Evolutionary conservation across 208 protist species (phyloP), one percentile per base, ranked within the genome.

Genomic region (Crithidia bombi): DNA sequence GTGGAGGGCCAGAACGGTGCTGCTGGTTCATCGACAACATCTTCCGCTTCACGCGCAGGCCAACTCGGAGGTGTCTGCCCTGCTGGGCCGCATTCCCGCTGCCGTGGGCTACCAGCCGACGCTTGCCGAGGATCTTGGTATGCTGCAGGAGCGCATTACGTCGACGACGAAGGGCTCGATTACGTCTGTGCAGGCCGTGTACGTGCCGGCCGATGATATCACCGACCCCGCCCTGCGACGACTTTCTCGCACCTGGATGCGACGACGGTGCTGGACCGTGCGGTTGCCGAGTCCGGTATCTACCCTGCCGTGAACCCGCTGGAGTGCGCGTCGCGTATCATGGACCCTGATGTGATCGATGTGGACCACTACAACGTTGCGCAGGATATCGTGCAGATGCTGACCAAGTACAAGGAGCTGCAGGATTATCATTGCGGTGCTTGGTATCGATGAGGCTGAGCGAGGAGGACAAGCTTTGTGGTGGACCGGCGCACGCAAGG

Each of bases 1-100:
- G 92, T 94, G 56, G 94, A 98, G 79, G 96, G 96, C 57, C 98
- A 99, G 90, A 98, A 99, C 82, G n/a, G 98, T 99, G 87, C 89
- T 99, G 21, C 91, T 99, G n/a, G 43, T 99, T 99, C 90, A 98
- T 99, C 78, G 98, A 99, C 88, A 99, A 99, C 94, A 99, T 99
- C 85, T 99, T 99, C 97, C 92, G 98, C 62, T 99, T 99, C 88
- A 99, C 98, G 36, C 98, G 36, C 98, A 99, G 93, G 98, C 97
- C 50, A 97, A 98, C 91, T 98, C 98, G 36, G 98, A 99, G 86
- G 97, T 99, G 91, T 99, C 98, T 65, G 96, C 98, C 66, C 83
- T 99, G 30, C 85, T 99, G 11, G 98, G 97, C 72, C 97, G 98
- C 87, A 99, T 99, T 85, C 98, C 98, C 46, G 98, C 98, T 26